These are phyloP conservation scores for Pyricularia pennisetigena DNA, from an alignment of 2,329 filamentous ascomycete species.

Conservation along the genomic window DNA sequence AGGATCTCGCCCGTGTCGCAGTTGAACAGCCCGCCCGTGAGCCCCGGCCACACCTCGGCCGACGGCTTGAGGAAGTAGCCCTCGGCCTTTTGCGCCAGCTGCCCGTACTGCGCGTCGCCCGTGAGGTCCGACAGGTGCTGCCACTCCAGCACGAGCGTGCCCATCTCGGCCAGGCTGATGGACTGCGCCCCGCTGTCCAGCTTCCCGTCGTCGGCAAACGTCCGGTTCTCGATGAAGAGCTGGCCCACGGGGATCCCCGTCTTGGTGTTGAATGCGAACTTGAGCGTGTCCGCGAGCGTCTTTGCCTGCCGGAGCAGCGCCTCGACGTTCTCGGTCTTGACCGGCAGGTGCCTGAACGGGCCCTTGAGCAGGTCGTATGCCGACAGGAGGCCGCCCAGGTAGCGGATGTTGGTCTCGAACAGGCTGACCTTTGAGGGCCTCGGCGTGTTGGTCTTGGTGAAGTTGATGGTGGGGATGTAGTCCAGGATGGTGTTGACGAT, in stretches of 20 bases:
- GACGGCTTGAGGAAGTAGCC: constrained; percentile 46
- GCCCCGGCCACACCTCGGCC: constrained; percentile 26
- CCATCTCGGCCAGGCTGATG: constrained; percentile 28
- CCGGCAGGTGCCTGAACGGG: neutral
- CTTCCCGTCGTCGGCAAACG: constrained; percentile 21
- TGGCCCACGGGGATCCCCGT: constrained; percentile 34
- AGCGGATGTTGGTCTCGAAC: constrained; percentile 87
- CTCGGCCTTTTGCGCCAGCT: constrained; percentile 59
- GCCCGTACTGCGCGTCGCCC: constrained; percentile 62
- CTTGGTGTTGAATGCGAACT: constrained; percentile 32
- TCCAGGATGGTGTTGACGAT: neutral
- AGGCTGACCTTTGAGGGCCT: constrained; percentile 50
- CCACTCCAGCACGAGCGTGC: constrained; percentile 64
- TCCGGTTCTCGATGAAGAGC: constrained; percentile 21
- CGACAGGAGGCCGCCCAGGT: constrained; percentile 53
- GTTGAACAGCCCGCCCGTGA: constrained; percentile 17
- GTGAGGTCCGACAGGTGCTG: constrained; percentile 66
- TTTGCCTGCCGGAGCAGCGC: constrained; percentile 30
- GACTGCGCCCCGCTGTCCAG: neutral
- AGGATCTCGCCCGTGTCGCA: neutral
- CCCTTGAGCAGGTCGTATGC: constrained; percentile 12
- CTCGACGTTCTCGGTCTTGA: constrained; percentile 12
- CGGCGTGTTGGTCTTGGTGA: constrained; percentile 42
- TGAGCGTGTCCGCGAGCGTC: constrained; percentile 35
- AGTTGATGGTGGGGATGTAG: constrained; percentile 46